Evolutionary conservation across 2,329 filamentous ascomycete genomes (phyloP), one percentile per base, ranked within the genome.

Genomic region (Mollisiaceae sp.): DNA sequence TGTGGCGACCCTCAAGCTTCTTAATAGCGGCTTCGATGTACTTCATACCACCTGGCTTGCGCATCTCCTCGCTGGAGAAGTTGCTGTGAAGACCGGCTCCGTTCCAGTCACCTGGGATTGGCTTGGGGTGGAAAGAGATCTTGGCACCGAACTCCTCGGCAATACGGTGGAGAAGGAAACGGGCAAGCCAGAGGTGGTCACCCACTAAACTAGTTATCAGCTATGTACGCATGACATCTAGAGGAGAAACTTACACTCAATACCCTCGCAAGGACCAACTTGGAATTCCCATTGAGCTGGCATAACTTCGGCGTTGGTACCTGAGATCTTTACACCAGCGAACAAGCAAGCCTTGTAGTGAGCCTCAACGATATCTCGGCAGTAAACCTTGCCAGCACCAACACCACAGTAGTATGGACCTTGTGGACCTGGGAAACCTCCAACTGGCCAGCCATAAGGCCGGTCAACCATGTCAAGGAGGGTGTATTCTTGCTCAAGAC

Each of bases 231-330:
- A 59, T 57, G 57, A 55, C 58, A 45, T 62, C 36, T 36, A 47
- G 56, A 35, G 59, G 43, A 43, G 52, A 58, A 47, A 69, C 88
- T 82, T 80, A 92, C 90, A 91, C 78, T 89, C 84, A 75, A 97
- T 97, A 70, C 93, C 94, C 62, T 83, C 80, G 82, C 92, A 97
- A 70, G 94, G 94, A 65, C 94, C 94, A 75, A 97, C 92, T 79
- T 97, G 94, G 89, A 92, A 97, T 81, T 98, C 94, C 94, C 94
- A 98, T 82, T 97, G 94, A 67, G 91, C 93, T 70, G 93, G 91
- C 92, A 97, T 97, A 77, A 99, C 95, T 86, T 99, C 95, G 72
- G 95, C 95, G 81, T 99, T 99, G 83, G 95, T 98, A 77, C 95
- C 95, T 32, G 94, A 97, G 81, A 99, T 98, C 80, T 94, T 89